Percentiles rank a stretch among this genome's conserved stretches.
Conservation (phyloP, 805 yeast genomes). For the Nakazawaea siamensis region DNA sequence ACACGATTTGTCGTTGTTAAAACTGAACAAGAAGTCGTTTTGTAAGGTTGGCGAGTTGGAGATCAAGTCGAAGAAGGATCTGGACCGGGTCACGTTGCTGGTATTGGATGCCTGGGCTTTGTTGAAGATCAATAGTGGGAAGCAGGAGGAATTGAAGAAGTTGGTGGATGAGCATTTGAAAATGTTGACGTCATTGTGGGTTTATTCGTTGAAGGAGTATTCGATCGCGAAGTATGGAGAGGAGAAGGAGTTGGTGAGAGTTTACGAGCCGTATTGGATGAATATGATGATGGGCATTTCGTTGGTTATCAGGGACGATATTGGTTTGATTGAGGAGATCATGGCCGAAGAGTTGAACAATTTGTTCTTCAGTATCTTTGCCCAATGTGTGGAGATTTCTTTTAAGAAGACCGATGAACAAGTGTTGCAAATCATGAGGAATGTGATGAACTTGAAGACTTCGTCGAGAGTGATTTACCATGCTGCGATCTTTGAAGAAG, state of each 20-base stretch:
- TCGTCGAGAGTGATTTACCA: conserved; percentile 54
- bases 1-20: conserved; percentile 38
- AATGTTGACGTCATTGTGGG: conserved; percentile 71
- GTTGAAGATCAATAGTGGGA: conserved; percentile 27
- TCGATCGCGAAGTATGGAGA: conserved; percentile 53
- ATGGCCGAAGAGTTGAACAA: conserved; percentile 51
- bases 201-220: conserved; percentile 63
- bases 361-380: conserved; percentile 72
- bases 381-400: conserved; percentile 75
- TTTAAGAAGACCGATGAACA: conserved; percentile 27
- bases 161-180: conserved; percentile 50
- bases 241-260: conserved; percentile 35
- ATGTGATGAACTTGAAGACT: conserved; percentile 47
- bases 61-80: conserved; percentile 33
- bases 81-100: conserved; percentile 48
- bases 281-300: conserved; percentile 73
- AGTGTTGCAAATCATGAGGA: conserved; percentile 42
- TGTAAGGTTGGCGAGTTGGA: conserved; percentile 51
- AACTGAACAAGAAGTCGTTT: conserved; percentile 20
- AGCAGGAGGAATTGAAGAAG: conserved; percentile 32
- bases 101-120: conserved; percentile 71
- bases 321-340: conserved; percentile 33
- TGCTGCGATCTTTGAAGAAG: conserved; percentile 65
- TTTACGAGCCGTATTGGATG: conserved; percentile 61
- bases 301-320: conserved; percentile 45